Percentiles rank a stretch among this genome's conserved stretches.
Evolutionary conservation across 768 basidiomycete genomes (phyloP).

Genomic region (Suillus subalutaceus): DNA sequence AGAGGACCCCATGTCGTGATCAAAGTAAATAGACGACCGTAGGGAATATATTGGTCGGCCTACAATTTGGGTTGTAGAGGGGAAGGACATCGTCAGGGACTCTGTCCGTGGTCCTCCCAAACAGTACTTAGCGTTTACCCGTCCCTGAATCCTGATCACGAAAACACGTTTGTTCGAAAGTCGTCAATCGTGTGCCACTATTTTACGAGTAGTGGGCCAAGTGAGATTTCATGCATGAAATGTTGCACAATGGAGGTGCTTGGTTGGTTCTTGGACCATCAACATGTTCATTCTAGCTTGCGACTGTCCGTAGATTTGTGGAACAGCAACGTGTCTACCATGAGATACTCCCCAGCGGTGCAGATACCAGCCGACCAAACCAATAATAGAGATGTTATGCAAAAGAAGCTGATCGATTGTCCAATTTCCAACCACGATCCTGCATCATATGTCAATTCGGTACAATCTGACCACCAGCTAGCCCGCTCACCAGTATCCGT

Average conservation of each 20-base stretch:
- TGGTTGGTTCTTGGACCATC: not conserved
- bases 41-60: not conserved
- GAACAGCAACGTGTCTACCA: constrained; percentile 43
- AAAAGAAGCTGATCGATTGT: constrained; percentile 86
- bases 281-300: constrained; percentile 20
- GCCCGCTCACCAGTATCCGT: constrained; percentile 65
- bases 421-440: constrained; percentile 92
- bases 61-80: not conserved
- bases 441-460: constrained; percentile 24
- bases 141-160: not conserved
- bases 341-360: constrained; percentile 69
- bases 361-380: constrained; percentile 82
- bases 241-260: not conserved
- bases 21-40: not conserved
- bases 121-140: not conserved
- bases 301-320: constrained; percentile 17
- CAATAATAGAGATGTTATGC: constrained; percentile 76
- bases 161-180: not conserved
- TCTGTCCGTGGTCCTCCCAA: not conserved
- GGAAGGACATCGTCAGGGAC: not conserved
- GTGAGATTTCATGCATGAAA: not conserved
- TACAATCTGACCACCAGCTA: not conserved
- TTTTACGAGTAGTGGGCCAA: not conserved
- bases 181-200: not conserved
- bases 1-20: not conserved